These are phyloP conservation scores for Oxyria digyna DNA, from an alignment of 148 eudicot genomes.

Conservation along the genomic window DNA sequence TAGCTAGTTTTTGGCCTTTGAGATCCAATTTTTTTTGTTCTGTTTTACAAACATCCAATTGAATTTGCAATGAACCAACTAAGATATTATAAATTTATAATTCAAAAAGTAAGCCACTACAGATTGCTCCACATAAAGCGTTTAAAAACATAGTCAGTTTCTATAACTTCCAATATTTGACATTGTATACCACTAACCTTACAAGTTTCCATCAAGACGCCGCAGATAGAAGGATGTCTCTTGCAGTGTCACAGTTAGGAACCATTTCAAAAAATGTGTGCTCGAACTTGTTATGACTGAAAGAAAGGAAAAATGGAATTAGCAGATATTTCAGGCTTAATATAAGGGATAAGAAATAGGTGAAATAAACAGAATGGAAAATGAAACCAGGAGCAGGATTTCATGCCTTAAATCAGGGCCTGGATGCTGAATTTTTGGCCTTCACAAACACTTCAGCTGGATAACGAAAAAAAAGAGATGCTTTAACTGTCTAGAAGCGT, in stretches of 20 bases:
- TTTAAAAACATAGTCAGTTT: not conserved
- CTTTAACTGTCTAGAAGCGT: not conserved
- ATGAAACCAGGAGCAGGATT: not conserved
- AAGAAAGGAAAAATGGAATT: not conserved
- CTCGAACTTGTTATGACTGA: not conserved
- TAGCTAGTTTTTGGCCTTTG: not conserved
- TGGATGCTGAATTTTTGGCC: not conserved
- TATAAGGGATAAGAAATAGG: not conserved
- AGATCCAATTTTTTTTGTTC: not conserved
- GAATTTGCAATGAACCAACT: not conserved
- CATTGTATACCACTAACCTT: slow-evolving; percentile 1
- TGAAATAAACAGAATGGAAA: not conserved
- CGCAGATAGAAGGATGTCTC: not conserved
- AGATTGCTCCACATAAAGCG: not conserved
- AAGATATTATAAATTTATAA: not conserved
- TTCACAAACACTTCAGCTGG: not conserved
- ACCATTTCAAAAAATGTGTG: not conserved
- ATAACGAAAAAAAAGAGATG: not conserved
- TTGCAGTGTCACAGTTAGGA: not conserved
- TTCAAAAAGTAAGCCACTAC: not conserved
- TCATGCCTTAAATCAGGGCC: not conserved
- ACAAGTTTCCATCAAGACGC: not conserved
- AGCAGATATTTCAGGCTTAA: not conserved
- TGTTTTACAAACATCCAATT: not conserved
- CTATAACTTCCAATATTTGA: not conserved